phyloP scores from a whole-genome alignment of 2,329 filamentous ascomycete species.

The Emergomyces orientalis region DNA sequence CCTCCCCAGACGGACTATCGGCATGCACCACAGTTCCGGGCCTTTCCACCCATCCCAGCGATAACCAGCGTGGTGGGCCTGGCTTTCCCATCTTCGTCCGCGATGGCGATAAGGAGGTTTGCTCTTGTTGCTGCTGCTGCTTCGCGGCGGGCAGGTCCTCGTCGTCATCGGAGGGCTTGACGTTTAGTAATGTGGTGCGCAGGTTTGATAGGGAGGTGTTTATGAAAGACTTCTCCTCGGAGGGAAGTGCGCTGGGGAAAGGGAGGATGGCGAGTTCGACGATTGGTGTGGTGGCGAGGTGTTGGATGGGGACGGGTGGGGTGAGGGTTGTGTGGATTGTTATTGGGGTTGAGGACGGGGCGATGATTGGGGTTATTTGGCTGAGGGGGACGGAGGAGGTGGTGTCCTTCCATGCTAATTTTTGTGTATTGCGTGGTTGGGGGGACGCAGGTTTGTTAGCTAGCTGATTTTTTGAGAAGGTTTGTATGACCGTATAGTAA shows the following conservation, averaged over 20 bases:
- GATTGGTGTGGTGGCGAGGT: slow-evolving; percentile 34
- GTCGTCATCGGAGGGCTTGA: not conserved
- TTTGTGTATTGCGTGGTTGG: not conserved
- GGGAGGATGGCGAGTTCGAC: slow-evolving; percentile 43
- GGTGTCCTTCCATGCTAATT: slow-evolving; percentile 5
- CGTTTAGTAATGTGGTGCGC: slow-evolving; percentile 23
- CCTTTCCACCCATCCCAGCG: slow-evolving; percentile 31
- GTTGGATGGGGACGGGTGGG: slow-evolving; percentile 22
- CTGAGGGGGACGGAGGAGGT: slow-evolving; percentile 1
- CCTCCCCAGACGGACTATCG: slow-evolving; percentile 34
- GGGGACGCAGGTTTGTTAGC: not conserved
- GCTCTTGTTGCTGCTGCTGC: not conserved
- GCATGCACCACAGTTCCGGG: slow-evolving; percentile 25
- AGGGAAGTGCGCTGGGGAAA: slow-evolving; percentile 31
- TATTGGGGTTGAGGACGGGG: not conserved
- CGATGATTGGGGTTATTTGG: slow-evolving; percentile 1
- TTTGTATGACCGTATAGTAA: too few relatives aligned
- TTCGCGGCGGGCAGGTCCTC: not conserved
- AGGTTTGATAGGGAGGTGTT: slow-evolving; percentile 32
- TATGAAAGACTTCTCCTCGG: slow-evolving; percentile 22
- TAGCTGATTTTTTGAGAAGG: not conserved
- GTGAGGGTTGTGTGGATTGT: slow-evolving; percentile 20
- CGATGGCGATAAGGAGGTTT: not conserved
- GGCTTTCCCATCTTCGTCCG: not conserved
- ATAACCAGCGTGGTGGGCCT: slow-evolving; percentile 20